Base-by-base conservation (phyloP, 2,329 filamentous ascomycete species). In the Nannizziopsis barbatae region DNA sequence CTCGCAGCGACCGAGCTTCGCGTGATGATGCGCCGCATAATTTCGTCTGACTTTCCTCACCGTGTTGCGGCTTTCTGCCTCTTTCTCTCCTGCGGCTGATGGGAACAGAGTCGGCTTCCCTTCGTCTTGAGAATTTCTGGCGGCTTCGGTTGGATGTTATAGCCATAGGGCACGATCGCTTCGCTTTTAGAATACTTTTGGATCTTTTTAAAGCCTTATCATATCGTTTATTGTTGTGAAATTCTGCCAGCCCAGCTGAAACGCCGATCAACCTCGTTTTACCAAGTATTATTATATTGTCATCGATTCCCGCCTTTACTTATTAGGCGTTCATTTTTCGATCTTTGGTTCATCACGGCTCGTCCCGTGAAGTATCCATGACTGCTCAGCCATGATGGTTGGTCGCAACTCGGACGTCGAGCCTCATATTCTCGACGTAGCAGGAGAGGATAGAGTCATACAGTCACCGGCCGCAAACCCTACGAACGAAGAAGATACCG, bases 381-480 rank as follows among this genome's bases (percentile, higher is more conserved):
- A 27, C 17, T 31, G 6, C 12, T 17, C 11, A 14, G 37, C 30
- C 32, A 53, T 50, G 35, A 68, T 66, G 62, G 62, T 68, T 54
- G 65, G 65, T 53, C 65, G 65, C 47, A 67, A 69, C 54, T 69
- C 66, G 30, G 65, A 69, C 45, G 60, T 68, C 35, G 66, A 67
- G 53, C 58, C 68, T 30, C 62, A 65, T 39, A 61, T 69, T 18
- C 61, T 65, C 27, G 65, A 68, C 55, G 58, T 61, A 42, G 58
- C 56, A 7, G 38, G 14, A 12, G 45, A 41, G 6, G 30, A 42
- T 52, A 27, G 22, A 33, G 44, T 58, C 36, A 5, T 41, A 10
- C 49, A 60, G 36, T 53, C 57, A 30, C 56, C 59, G 37, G 55
- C 58, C 6, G 58, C 59, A 30, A 50, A 27, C 12, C 56, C 36